A percentile compares a stretch with the other conserved stretches of the same genome.
These are phyloP conservation scores for Hypomyces perniciosus DNA, from an alignment of 2,329 filamentous ascomycete genomes.

Conservation along the genomic window DNA sequence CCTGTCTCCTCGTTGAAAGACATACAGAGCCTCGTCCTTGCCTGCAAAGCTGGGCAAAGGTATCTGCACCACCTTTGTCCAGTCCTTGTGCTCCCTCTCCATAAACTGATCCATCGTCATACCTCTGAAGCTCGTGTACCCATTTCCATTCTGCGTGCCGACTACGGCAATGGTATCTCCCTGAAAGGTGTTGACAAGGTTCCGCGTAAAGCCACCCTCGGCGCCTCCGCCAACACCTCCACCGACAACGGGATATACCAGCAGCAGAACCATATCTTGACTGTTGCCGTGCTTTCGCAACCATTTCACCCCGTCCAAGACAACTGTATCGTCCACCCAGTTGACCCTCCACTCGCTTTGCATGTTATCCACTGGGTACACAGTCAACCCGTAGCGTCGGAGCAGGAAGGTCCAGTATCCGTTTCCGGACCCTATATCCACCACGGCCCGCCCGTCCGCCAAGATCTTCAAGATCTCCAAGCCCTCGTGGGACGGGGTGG, in stretches of 20 bases:
- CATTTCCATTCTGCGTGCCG: constrained; percentile 68
- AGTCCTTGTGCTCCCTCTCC: constrained; percentile 48
- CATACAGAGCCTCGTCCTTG: constrained; percentile 69
- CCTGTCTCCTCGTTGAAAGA: constrained; percentile 50
- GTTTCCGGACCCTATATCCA: constrained; percentile 65
- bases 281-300: constrained; percentile 44
- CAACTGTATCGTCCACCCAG: constrained; percentile 64
- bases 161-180: constrained; percentile 64
- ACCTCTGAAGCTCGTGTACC: constrained; percentile 63
- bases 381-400: constrained; percentile 48
- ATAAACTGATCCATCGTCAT: constrained; percentile 63
- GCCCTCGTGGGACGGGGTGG: constrained; percentile 61
- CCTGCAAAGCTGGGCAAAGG: constrained; percentile 68
- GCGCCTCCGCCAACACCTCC: constrained; percentile 57
- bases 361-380: constrained; percentile 60
- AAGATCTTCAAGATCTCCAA: constrained; percentile 55
- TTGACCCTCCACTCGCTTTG: constrained; percentile 61
- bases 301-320: constrained; percentile 54
- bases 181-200: constrained; percentile 53
- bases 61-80: constrained; percentile 57
- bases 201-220: constrained; percentile 58
- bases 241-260: constrained; percentile 69
- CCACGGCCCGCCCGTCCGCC: constrained; percentile 46
- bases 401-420: constrained; percentile 74
- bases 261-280: constrained; percentile 53